Evolutionary conservation across 2,329 filamentous ascomycete genomes (phyloP).

Genomic region (Aspergillus brunneoviolaceus): DNA sequence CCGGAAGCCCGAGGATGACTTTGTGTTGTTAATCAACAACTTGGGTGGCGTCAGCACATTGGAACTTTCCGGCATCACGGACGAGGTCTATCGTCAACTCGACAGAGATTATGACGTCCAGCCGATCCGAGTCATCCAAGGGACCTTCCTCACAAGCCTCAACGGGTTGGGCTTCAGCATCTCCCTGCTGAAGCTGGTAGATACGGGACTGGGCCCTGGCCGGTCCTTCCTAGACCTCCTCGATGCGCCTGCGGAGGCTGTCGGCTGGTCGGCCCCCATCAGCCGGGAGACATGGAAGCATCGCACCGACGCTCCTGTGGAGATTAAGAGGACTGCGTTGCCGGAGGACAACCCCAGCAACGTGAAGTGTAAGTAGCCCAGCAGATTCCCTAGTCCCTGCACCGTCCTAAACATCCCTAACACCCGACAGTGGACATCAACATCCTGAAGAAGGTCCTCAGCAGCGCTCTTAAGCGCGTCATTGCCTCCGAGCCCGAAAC

Average conservation of each 20-base stretch:
- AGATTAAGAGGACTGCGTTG: slow-evolving; percentile 42
- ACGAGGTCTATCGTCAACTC: slow-evolving; percentile 64
- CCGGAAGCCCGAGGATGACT: slow-evolving; percentile 57
- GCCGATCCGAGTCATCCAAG: slow-evolving; percentile 61
- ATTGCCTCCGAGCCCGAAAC: slow-evolving; percentile 65
- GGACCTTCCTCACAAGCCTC: slow-evolving; percentile 70
- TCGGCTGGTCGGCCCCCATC: slow-evolving; percentile 65
- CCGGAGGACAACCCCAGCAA: slow-evolving; percentile 54
- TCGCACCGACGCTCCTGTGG: slow-evolving; percentile 43
- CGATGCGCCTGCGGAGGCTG: slow-evolving; percentile 66
- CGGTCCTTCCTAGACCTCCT: slow-evolving; percentile 63
- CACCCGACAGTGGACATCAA: slow-evolving; percentile 48
- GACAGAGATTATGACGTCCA: slow-evolving; percentile 58
- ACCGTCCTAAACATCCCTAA: not conserved
- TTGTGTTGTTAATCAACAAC: slow-evolving; percentile 68
- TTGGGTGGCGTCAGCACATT: slow-evolving; percentile 67
- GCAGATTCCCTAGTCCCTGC: not conserved
- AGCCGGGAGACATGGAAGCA: slow-evolving; percentile 58
- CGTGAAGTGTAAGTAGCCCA: slow-evolving; percentile 46
- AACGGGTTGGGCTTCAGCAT: slow-evolving; percentile 72
- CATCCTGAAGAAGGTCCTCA: slow-evolving; percentile 54
- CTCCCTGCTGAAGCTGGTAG: slow-evolving; percentile 62
- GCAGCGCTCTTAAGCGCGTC: slow-evolving; percentile 56
- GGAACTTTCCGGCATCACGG: slow-evolving; percentile 65
- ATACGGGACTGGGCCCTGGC: slow-evolving; percentile 56